Conservation (phyloP, 2,329 filamentous ascomycete genomes). For the Macrophomina phaseolina region DNA sequence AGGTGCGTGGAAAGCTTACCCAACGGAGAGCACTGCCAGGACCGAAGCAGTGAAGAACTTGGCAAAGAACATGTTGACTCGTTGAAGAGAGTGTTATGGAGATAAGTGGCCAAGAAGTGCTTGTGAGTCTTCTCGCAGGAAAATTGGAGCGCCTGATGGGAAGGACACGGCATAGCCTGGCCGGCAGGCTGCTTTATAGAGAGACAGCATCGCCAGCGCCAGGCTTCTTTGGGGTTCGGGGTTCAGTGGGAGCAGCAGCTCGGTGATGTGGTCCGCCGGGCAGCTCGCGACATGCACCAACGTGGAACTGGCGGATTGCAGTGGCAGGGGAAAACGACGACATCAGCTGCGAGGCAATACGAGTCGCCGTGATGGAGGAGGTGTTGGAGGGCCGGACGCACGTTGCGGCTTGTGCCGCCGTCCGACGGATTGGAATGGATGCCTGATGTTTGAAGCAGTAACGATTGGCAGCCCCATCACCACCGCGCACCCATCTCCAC, state of each 20-base stretch:
- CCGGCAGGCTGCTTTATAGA: conserved; percentile 2
- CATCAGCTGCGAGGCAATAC: neutral
- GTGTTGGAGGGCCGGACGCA: neutral
- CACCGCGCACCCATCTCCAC: neutral
- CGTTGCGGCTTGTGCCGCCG: neutral
- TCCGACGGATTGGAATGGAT: neutral
- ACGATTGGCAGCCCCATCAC: neutral
- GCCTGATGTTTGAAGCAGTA: neutral
- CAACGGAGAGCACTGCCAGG: neutral
- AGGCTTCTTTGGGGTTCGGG: neutral
- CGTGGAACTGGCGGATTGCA: neutral
- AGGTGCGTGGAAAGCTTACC: neutral
- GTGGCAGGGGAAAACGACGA: neutral
- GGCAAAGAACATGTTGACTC: conserved; percentile 2
- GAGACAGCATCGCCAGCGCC: neutral
- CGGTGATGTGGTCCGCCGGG: neutral
- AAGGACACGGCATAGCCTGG: neutral
- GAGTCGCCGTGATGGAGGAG: neutral
- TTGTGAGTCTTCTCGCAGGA: neutral
- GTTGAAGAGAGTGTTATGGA: neutral
- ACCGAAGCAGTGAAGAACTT: conserved; percentile 1
- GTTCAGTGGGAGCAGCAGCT: neutral
- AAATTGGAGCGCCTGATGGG: neutral
- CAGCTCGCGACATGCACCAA: neutral
- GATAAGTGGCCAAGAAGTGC: neutral